phyloP scores from a whole-genome alignment of 2,329 filamentous ascomycete genomes.

The Epichloe bromicola region DNA sequence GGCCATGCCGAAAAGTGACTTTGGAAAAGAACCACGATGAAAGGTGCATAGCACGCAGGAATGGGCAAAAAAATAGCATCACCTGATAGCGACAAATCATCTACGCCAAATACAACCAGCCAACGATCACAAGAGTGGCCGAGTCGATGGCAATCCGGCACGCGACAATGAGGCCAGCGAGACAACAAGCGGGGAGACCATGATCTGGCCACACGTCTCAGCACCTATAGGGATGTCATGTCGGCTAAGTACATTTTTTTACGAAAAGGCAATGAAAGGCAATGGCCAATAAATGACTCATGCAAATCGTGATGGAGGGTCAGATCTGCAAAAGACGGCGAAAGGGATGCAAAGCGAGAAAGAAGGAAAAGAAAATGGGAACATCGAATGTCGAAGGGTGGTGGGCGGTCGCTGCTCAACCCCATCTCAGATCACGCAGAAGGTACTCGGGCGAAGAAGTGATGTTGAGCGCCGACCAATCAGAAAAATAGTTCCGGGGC shows the following conservation, averaged over 20 bases:
- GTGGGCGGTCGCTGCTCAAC: slow-evolving; percentile 11
- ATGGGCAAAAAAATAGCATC: slow-evolving; percentile 8
- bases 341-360: slow-evolving; percentile 16
- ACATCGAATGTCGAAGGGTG: slow-evolving; percentile 7
- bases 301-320: slow-evolving; percentile 18
- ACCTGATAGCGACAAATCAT: slow-evolving; percentile 7
- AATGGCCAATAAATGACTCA: slow-evolving; percentile 17
- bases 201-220: neutral
- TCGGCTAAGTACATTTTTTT: neutral
- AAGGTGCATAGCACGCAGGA: slow-evolving; percentile 7
- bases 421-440: slow-evolving; percentile 19
- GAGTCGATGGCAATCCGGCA: slow-evolving; percentile 15
- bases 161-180: slow-evolving; percentile 16
- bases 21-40: slow-evolving; percentile 6
- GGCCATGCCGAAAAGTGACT: slow-evolving; percentile 16
- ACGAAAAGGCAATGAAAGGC: slow-evolving; percentile 1
- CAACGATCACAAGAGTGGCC: slow-evolving; percentile 1
- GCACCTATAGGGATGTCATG: too few relatives aligned
- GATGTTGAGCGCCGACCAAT: slow-evolving; percentile 23
- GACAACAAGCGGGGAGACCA: neutral
- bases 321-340: neutral
- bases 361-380: slow-evolving; percentile 8
- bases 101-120: neutral
- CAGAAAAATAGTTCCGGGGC: slow-evolving; percentile 24
- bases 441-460: slow-evolving; percentile 21